A percentile compares a stretch with the other conserved stretches of the same genome.
Evolutionary conservation across 2,329 filamentous ascomycete species (phyloP).

Genomic region (Hortaea werneckii): DNA sequence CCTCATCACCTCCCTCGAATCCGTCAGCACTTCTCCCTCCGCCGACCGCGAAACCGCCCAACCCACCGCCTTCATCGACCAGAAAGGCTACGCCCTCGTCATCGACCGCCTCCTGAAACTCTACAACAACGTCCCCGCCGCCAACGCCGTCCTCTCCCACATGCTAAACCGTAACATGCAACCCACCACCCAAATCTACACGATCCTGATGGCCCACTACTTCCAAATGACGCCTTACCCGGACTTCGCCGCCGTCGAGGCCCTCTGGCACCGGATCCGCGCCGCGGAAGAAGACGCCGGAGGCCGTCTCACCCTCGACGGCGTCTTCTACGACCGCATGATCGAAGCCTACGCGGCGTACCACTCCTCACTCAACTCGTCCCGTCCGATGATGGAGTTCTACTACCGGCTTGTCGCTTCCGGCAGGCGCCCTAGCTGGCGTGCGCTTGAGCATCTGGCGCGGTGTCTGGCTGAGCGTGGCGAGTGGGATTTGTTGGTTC

Average conservation of each 20-base stretch:
- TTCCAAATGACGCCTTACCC: slow-evolving; percentile 45
- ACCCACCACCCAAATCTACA: slow-evolving; percentile 59
- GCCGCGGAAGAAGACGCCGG: slow-evolving; percentile 15
- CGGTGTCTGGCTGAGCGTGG: slow-evolving; percentile 27
- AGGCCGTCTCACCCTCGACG: slow-evolving; percentile 30
- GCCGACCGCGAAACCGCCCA: not conserved
- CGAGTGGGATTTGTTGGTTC: slow-evolving; percentile 9
- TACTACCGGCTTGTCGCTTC: slow-evolving; percentile 25
- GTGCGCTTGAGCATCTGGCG: slow-evolving; percentile 29
- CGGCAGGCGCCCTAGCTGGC: slow-evolving; percentile 34
- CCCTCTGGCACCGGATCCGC: slow-evolving; percentile 43
- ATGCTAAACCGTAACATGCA: slow-evolving; percentile 47
- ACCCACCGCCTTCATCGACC: slow-evolving; percentile 39
- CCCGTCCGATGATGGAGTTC: slow-evolving; percentile 34
- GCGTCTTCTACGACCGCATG: slow-evolving; percentile 58
- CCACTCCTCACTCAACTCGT: slow-evolving; percentile 34
- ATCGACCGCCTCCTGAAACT: slow-evolving; percentile 52
- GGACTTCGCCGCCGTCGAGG: slow-evolving; percentile 49
- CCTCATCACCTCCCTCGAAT: slow-evolving; percentile 49
- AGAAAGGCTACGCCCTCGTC: slow-evolving; percentile 58
- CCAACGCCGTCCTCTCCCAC: slow-evolving; percentile 52
- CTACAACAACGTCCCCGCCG: slow-evolving; percentile 38
- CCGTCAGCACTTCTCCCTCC: slow-evolving; percentile 1
- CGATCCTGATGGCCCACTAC: slow-evolving; percentile 59
- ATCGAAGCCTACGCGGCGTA: slow-evolving; percentile 54